phyloP scores from a whole-genome alignment of 805 yeast genomes.

The Hanseniaspora singularis region DNA sequence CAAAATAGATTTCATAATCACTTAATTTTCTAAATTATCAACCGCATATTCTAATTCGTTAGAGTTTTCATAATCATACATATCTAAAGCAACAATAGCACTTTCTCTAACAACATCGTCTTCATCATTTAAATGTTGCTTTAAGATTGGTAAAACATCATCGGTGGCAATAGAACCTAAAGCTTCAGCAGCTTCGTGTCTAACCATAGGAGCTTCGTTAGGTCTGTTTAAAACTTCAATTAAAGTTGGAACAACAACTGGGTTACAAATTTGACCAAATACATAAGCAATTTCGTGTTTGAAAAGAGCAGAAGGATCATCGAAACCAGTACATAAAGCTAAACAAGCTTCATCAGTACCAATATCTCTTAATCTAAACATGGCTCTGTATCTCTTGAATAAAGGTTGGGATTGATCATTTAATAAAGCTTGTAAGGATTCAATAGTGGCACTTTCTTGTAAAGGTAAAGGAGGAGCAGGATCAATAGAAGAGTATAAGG shows the following conservation, averaged over 20 bases:
- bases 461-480: conserved; percentile 97
- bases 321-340: conserved; percentile 83
- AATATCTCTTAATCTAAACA: conserved; percentile 93
- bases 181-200: conserved; percentile 99
- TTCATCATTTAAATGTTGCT: conserved; percentile 63
- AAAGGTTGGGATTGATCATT: conserved; percentile 68
- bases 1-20: too few relatives aligned
- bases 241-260: conserved; percentile 79
- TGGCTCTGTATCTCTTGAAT: conserved; percentile 92
- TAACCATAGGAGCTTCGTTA: conserved; percentile 91
- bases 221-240: conserved; percentile 67
- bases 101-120: conserved; percentile 91
- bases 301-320: conserved; percentile 84
- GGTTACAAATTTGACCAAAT: conserved; percentile 92
- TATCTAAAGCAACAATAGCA: conserved; percentile 93
- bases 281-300: conserved; percentile 97
- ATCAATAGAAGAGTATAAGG: conserved; percentile 77
- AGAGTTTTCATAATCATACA: conserved; percentile 92
- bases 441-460: conserved; percentile 46
- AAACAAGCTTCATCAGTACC: conserved; percentile 86
- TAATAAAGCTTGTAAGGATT: conserved; percentile 51
- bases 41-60: conserved; percentile 62
- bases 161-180: conserved; percentile 93
- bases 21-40: too few relatives aligned
- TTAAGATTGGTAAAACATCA: conserved; percentile 81